Base-by-base conservation (phyloP, 2,329 filamentous ascomycete genomes). In the Hypomyces perniciosus region DNA sequence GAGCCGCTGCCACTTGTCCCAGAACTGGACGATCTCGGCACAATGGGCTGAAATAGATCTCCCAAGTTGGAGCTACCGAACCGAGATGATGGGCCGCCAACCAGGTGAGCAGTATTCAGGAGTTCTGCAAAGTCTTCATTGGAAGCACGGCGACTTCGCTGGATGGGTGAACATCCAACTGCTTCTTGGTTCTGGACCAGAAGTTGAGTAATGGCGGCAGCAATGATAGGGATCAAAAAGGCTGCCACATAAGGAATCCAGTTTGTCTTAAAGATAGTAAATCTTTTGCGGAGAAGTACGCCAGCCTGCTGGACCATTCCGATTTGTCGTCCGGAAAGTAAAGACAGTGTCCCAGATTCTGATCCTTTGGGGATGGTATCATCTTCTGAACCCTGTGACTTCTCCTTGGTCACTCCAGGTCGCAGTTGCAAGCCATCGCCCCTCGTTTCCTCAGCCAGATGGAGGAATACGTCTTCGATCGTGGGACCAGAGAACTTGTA, bases 151-250 rank as follows among this genome's bases (percentile, higher is more conserved):
- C 52, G 52, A 37, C 55, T 53, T 33, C 53, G 50, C 1, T 57
- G 44, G 1, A 29, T 51, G 8, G 59, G 59, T 35, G 71, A 68
- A 60, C 82, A 85, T 1, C 69, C 68, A 1, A 64, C 69, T 0
- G 72, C 70, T 4, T 66, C 59, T 56, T 81, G 83, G 40, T 72
- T 69, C 30, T 78, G 76, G 5, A 95, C 68, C 57, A 91, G 90
- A 1, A 90, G 70, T 4, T 85, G 87, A 1, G 88, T 84, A 7
- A 92, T 69, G 1, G 85, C 87, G 13, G 87, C 84, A 2, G 87
- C 85, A 48, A 88, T 74, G 52, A 95, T 78, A 0, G 89, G 89
- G 10, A 93, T 80, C 1, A 89, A 59, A n/a, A 92, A 73, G 1
- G 87, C 88, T 1, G 80, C 84, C 6, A 83, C 62, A 50, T 88